Evolutionary conservation across 1,139 yeast genomes (phyloP).

Genomic region (Petasospora fabianii): DNA sequence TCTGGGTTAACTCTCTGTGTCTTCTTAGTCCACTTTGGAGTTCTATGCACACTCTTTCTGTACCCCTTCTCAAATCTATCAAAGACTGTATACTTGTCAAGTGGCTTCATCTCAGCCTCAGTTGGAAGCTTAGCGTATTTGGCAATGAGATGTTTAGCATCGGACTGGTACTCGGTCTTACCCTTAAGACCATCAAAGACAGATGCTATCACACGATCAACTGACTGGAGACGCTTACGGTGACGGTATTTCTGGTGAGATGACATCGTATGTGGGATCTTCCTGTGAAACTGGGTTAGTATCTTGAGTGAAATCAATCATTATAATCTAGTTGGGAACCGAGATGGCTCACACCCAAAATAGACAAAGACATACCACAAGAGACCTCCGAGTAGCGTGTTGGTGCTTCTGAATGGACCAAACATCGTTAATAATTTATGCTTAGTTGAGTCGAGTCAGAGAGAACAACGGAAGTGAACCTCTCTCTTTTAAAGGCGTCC

Average conservation of each 20-base stretch:
- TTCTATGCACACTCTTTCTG: slow-evolving; percentile 83
- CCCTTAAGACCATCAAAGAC: slow-evolving; percentile 58
- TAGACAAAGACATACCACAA: slow-evolving; percentile 58
- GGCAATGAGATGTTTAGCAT: slow-evolving; percentile 26
- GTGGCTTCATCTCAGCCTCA: slow-evolving; percentile 73
- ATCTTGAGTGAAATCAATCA: not conserved
- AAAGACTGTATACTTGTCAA: slow-evolving; percentile 86
- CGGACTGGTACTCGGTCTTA: slow-evolving; percentile 21
- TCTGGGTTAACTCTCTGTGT: slow-evolving; percentile 80
- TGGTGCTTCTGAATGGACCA: slow-evolving; percentile 74
- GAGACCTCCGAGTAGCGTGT: slow-evolving; percentile 70
- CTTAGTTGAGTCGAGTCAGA: too few relatives aligned
- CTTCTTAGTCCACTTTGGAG: slow-evolving; percentile 86
- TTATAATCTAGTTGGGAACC: not conserved
- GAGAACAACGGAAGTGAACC: too few relatives aligned
- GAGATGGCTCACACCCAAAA: not conserved
- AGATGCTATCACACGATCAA: slow-evolving; percentile 74
- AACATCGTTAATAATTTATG: too few relatives aligned
- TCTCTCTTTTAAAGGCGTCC: too few relatives aligned
- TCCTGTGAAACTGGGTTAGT: slow-evolving; percentile 33
- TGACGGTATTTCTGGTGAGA: slow-evolving; percentile 77
- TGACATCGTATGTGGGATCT: slow-evolving; percentile 74
- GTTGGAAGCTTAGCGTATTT: slow-evolving; percentile 54
- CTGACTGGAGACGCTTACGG: slow-evolving; percentile 73
- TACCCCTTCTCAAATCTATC: slow-evolving; percentile 70